Percentiles rank a stretch among this genome's conserved stretches.
Conservation (phyloP, 495 filamentous ascomycete genomes). For the Penicillium samsonianum region DNA sequence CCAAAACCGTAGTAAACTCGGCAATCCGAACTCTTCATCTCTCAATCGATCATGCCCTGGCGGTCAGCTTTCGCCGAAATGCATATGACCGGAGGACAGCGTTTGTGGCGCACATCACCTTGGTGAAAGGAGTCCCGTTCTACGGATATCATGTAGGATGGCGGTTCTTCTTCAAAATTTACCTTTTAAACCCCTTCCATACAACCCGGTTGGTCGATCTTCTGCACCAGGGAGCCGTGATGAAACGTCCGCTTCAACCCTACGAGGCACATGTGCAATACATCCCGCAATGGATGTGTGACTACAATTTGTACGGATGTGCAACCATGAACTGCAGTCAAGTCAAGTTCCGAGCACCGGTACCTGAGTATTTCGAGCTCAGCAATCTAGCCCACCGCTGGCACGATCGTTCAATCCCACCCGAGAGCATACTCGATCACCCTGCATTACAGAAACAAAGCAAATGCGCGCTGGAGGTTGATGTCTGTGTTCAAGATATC, state of each 20-base stretch:
- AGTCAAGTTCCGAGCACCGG: constrained; percentile 69
- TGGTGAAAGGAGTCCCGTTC: constrained; percentile 93
- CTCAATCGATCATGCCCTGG: constrained; percentile 83
- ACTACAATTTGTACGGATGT: constrained; percentile 95
- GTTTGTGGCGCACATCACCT: constrained; percentile 85
- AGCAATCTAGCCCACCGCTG: constrained; percentile 64
- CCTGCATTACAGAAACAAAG: constrained; percentile 70
- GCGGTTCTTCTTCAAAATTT: constrained; percentile 88
- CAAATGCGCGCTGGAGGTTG: constrained; percentile 84
- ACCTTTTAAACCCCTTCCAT: constrained; percentile 79
- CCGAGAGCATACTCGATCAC: constrained; percentile 57
- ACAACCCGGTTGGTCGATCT: constrained; percentile 84
- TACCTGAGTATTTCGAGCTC: constrained; percentile 67
- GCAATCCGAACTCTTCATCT: constrained; percentile 72
- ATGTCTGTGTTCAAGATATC: constrained; percentile 87
- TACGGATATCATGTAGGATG: constrained; percentile 95
- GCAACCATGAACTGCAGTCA: constrained; percentile 74
- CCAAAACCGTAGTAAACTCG: constrained; percentile 53
- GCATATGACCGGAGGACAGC: constrained; percentile 62
- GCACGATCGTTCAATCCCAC: constrained; percentile 72
- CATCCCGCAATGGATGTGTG: constrained; percentile 94
- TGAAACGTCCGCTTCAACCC: constrained; percentile 81
- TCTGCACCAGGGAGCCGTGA: constrained; percentile 78
- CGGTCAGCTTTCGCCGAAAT: constrained; percentile 77
- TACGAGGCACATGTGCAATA: constrained; percentile 93